phyloP scores from a whole-genome alignment of 768 basidiomycete genomes.

The Lanmaoa rubissima region DNA sequence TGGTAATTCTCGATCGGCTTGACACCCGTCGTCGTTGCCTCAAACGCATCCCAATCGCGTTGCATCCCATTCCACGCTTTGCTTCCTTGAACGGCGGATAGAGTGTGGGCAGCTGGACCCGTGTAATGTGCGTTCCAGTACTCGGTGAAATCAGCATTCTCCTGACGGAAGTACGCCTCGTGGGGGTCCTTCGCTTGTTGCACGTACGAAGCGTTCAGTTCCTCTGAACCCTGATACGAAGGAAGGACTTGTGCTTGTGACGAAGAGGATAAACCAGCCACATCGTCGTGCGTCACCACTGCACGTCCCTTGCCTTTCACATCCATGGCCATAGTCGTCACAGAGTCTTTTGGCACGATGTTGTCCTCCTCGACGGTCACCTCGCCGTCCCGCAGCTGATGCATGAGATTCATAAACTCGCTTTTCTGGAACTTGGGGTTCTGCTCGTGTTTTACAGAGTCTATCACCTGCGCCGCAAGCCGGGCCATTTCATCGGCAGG shows the following conservation, averaged over 20 bases:
- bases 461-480: slow-evolving; percentile 75
- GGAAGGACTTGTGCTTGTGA: slow-evolving; percentile 12
- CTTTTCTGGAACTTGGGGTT: slow-evolving; percentile 87
- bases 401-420: slow-evolving; percentile 84
- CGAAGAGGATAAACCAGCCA: neutral
- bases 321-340: slow-evolving; percentile 31
- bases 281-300: slow-evolving; percentile 6
- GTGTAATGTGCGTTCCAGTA: slow-evolving; percentile 55
- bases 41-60: slow-evolving; percentile 77
- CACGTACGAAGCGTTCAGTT: slow-evolving; percentile 17
- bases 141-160: slow-evolving; percentile 62
- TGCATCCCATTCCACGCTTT: slow-evolving; percentile 64
- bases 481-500: slow-evolving; percentile 68
- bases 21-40: slow-evolving; percentile 69
- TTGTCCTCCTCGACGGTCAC: slow-evolving; percentile 76
- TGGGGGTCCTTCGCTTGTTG: slow-evolving; percentile 41
- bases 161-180: slow-evolving; percentile 68
- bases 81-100: slow-evolving; percentile 29
- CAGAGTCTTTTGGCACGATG: slow-evolving; percentile 56
- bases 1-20: slow-evolving; percentile 55
- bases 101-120: slow-evolving; percentile 9
- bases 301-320: slow-evolving; percentile 70
- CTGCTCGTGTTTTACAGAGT: slow-evolving; percentile 69
- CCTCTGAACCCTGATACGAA: slow-evolving; percentile 21
- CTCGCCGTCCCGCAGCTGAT: slow-evolving; percentile 74